Evolutionary conservation across 768 basidiomycete genomes (phyloP).

Genomic region (Gautieria morchelliformis): DNA sequence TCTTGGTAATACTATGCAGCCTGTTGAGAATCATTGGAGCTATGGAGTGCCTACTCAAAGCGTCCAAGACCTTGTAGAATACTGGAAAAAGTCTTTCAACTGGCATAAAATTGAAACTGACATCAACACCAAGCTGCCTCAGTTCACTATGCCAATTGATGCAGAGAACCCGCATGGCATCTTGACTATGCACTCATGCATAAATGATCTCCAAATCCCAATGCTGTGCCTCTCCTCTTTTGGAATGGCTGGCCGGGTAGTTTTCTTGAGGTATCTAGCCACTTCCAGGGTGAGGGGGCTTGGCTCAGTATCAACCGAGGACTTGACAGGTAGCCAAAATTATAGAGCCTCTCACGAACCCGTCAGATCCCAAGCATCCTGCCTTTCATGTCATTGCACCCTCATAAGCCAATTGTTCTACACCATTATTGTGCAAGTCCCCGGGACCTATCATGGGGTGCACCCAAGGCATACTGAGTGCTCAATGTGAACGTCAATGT

Average conservation of each 20-base stretch:
- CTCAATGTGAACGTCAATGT: too few species aligned
- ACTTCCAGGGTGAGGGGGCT: too few species aligned
- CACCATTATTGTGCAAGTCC: too few species aligned
- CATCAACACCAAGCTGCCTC: conserved; percentile 43
- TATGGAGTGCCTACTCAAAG: conserved; percentile 45
- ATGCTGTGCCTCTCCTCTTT: conserved; percentile 51
- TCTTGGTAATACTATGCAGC: too few species aligned
- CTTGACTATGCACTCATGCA: conserved; percentile 50
- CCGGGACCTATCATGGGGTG: too few species aligned
- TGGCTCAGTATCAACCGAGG: not conserved
- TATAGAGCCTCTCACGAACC: conserved; percentile 38
- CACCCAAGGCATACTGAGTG: too few species aligned
- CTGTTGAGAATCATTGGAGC: conserved; percentile 22
- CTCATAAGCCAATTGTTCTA: not conserved
- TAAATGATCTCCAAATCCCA: conserved; percentile 27
- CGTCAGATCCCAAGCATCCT: conserved; percentile 31
- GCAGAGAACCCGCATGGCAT: conserved; percentile 26
- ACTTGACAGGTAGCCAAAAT: conserved; percentile 30
- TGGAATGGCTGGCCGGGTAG: conserved; percentile 61
- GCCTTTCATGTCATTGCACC: conserved; percentile 55
- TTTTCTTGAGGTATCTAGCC: conserved; percentile 38
- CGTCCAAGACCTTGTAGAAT: conserved; percentile 35
- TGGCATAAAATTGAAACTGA: conserved; percentile 45
- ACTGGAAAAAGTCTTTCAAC: conserved; percentile 46
- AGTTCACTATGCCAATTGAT: conserved; percentile 43